phyloP scores from a whole-genome alignment of 495 filamentous ascomycete species.

The Niebla homalea region DNA sequence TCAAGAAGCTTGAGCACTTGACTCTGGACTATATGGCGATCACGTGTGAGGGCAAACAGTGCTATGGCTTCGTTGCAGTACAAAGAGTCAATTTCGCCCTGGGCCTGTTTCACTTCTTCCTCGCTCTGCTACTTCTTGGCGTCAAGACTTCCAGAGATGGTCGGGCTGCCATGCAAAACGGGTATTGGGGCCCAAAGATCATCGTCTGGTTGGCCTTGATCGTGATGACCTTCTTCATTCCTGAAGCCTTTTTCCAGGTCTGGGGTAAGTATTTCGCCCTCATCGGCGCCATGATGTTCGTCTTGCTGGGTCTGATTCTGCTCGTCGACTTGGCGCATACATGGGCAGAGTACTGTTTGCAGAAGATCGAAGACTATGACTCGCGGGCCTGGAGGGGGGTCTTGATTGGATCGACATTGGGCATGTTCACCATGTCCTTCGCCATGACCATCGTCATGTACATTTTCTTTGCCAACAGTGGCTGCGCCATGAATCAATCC shows the following conservation, averaged over 20 bases:
- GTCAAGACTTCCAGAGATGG: conserved; percentile 78
- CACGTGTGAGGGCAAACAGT: conserved; percentile 76
- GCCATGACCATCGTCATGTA: conserved; percentile 96
- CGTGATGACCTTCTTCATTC: conserved; percentile 87
- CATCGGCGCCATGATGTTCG: conserved; percentile 80
- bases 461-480: conserved; percentile 76
- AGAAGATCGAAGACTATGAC: conserved; percentile 82
- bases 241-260: conserved; percentile 85
- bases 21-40: conserved; percentile 93
- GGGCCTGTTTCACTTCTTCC: conserved; percentile 78
- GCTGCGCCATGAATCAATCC: conserved; percentile 89
- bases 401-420: conserved; percentile 80
- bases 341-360: conserved; percentile 94
- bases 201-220: conserved; percentile 77
- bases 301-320: conserved; percentile 82
- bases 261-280: conserved; percentile 94
- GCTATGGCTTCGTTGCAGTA: conserved; percentile 90
- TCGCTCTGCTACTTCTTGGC: conserved; percentile 72
- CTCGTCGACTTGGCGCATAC: conserved; percentile 91
- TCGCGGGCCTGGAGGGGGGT: conserved; percentile 72
- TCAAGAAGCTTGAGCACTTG: conserved; percentile 83
- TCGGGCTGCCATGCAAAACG: conserved; percentile 83
- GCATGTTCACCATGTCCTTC: conserved; percentile 82
- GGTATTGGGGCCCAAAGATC: conserved; percentile 81
- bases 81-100: conserved; percentile 97